Conservation (phyloP, 371 early-diverging fungal genomes). For the Coemansia sp. region DNA sequence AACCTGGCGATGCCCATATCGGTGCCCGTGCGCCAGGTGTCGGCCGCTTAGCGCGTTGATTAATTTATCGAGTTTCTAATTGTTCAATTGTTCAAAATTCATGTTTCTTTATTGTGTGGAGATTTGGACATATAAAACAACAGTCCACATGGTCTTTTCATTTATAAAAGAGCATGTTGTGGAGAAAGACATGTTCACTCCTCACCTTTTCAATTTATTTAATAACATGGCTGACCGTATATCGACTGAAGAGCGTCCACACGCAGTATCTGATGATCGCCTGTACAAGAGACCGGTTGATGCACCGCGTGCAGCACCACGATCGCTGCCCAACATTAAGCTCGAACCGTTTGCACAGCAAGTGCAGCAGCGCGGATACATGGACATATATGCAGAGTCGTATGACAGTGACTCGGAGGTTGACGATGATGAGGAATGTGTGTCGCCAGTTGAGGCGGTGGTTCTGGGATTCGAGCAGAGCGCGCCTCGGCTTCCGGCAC, state of each 20-base stretch:
- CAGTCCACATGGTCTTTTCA: no score
- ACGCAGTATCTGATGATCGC: background rate
- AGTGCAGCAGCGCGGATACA: background rate
- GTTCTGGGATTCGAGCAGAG: slow-evolving; percentile 29
- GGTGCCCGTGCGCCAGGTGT: slow-evolving; percentile 40
- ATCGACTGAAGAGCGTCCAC: background rate
- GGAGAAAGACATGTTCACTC: no score
- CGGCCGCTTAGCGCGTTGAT: slow-evolving; percentile 9
- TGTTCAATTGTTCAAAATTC: slow-evolving; percentile 1
- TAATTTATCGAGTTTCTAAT: background rate
- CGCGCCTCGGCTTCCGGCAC: slow-evolving; percentile 20
- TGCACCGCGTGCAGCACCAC: background rate
- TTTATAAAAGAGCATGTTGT: no score
- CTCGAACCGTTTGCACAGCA: background rate
- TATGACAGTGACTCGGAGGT: slow-evolving; percentile 19
- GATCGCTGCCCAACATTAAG: slow-evolving; percentile 26
- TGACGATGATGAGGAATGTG: background rate
- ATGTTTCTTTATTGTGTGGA: background rate
- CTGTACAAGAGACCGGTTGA: background rate
- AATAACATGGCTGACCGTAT: background rate
- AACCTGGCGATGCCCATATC: slow-evolving; percentile 37
- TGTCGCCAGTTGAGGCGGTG: slow-evolving; percentile 13
- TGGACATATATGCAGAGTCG: slow-evolving; percentile 27
- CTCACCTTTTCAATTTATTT: no score
- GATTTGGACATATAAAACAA: background rate